phyloP scores from a whole-genome alignment of 2,329 filamentous ascomycete genomes.

The Bretziella fagacearum region DNA sequence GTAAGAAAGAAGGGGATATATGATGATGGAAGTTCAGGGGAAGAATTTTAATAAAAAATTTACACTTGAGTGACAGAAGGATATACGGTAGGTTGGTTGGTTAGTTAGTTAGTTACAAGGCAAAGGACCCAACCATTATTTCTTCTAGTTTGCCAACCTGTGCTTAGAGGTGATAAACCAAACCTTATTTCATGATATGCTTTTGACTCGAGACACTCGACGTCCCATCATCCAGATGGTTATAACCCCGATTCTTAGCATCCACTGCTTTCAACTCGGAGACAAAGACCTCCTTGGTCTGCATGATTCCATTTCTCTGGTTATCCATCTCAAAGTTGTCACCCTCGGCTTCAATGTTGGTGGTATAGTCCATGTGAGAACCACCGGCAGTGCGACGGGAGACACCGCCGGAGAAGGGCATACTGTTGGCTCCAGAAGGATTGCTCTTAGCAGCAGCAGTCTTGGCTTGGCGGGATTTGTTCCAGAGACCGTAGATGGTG shows the following conservation, averaged over 20 bases:
- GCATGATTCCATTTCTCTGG: constrained; percentile 7
- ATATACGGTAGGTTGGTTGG: too few species aligned
- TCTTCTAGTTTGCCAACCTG: too few species aligned
- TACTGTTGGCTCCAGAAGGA: not conserved
- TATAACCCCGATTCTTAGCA: constrained; percentile 10
- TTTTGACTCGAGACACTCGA: constrained; percentile 13
- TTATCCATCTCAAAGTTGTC: constrained; percentile 9
- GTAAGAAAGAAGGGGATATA: too few species aligned
- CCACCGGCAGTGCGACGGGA: not conserved
- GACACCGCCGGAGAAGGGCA: not conserved
- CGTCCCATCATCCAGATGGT: constrained; percentile 12
- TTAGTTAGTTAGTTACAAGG: too few species aligned
- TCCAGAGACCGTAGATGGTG: constrained; percentile 23
- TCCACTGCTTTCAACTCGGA: constrained; percentile 12
- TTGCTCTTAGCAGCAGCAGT: constrained; percentile 2
- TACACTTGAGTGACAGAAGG: too few species aligned
- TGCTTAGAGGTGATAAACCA: too few species aligned
- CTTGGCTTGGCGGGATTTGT: constrained; percentile 16
- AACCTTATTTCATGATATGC: constrained; percentile 9
- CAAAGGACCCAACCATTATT: too few species aligned
- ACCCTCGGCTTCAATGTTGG: constrained; percentile 7
- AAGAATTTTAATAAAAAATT: too few species aligned
- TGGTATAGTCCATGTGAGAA: constrained; percentile 10
- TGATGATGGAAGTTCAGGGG: too few species aligned
- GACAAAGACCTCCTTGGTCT: constrained; percentile 13